A percentile compares a stretch with the other conserved stretches of the same genome.
phyloP scores from a whole-genome alignment of 495 filamentous ascomycete species.

The Pyrenula massariospora region DNA sequence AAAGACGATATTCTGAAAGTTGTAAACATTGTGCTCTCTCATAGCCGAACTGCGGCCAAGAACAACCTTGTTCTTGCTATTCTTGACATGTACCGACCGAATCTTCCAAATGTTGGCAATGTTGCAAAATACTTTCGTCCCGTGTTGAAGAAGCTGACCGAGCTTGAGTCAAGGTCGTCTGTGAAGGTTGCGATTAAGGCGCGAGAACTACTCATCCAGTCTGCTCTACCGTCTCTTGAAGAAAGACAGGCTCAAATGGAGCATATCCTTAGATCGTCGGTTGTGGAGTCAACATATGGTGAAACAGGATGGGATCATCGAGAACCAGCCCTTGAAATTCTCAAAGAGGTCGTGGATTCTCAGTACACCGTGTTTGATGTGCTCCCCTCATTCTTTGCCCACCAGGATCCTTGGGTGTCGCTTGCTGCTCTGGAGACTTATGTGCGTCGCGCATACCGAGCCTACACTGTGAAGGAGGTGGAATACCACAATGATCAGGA shows the following conservation, averaged over 20 bases:
- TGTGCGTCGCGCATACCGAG: slow-evolving; percentile 90
- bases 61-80: slow-evolving; percentile 90
- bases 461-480: slow-evolving; percentile 77
- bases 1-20: slow-evolving; percentile 80
- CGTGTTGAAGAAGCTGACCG: slow-evolving; percentile 72
- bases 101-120: slow-evolving; percentile 80
- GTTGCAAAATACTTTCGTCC: slow-evolving; percentile 80
- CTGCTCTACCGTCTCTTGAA: slow-evolving; percentile 87
- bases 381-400: slow-evolving; percentile 82
- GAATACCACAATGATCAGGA: slow-evolving; percentile 75
- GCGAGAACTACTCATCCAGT: slow-evolving; percentile 92
- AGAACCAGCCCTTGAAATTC: slow-evolving; percentile 70
- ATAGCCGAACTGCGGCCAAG: slow-evolving; percentile 84
- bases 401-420: slow-evolving; percentile 90
- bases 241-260: slow-evolving; percentile 95
- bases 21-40: slow-evolving; percentile 80
- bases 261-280: slow-evolving; percentile 91
- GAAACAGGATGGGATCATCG: slow-evolving; percentile 97
- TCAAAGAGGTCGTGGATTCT: slow-evolving; percentile 97
- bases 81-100: slow-evolving; percentile 86
- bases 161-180: slow-evolving; percentile 79
- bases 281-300: slow-evolving; percentile 93
- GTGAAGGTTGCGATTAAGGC: slow-evolving; percentile 96
- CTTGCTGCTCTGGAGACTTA: slow-evolving; percentile 92
- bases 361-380: slow-evolving; percentile 98